phyloP scores from a whole-genome alignment of 306 rosid genomes.

The Fagus crenata region DNA sequence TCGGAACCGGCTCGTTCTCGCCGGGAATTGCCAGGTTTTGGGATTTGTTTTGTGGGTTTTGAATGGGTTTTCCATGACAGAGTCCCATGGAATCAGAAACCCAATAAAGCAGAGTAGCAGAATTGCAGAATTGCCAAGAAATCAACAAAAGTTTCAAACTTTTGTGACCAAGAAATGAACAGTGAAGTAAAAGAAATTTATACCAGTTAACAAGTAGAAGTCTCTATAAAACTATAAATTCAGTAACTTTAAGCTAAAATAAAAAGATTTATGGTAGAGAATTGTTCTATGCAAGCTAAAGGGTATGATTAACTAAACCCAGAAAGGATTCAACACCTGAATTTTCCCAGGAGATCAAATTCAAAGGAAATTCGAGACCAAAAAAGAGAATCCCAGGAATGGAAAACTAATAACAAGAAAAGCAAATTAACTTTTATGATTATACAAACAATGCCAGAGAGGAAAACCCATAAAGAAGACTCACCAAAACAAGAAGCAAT shows the following conservation, averaged over 20 bases:
- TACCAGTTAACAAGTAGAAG: conserved; percentile 16
- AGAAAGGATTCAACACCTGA: conserved; percentile 32
- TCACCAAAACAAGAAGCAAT: conserved; percentile 43
- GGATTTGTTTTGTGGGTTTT: conserved; percentile 36
- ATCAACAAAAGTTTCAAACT: conserved; percentile 6
- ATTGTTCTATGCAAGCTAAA: not conserved
- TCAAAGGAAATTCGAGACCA: conserved; percentile 21
- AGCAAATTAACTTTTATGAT: conserved; percentile 42
- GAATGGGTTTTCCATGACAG: conserved; percentile 67
- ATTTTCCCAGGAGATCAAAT: conserved; percentile 25
- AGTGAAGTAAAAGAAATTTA: not conserved
- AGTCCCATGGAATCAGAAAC: conserved; percentile 62
- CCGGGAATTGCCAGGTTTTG: conserved; percentile 18
- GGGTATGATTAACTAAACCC: conserved; percentile 30
- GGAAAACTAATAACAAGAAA: conserved; percentile 28
- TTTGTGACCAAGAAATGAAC: conserved; percentile 2
- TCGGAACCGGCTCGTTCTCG: conserved; percentile 34
- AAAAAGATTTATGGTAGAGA: not conserved
- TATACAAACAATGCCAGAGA: conserved; percentile 34
- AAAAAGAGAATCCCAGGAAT: conserved; percentile 22
- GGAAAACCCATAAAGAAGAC: conserved; percentile 20
- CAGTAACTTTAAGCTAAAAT: conserved; percentile 17
- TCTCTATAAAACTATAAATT: not conserved
- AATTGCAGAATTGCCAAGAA: conserved; percentile 20
- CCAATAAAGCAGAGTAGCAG: conserved; percentile 15